Evolutionary conservation across 768 basidiomycete genomes (phyloP).

Genomic region (Crucibulum laeve): DNA sequence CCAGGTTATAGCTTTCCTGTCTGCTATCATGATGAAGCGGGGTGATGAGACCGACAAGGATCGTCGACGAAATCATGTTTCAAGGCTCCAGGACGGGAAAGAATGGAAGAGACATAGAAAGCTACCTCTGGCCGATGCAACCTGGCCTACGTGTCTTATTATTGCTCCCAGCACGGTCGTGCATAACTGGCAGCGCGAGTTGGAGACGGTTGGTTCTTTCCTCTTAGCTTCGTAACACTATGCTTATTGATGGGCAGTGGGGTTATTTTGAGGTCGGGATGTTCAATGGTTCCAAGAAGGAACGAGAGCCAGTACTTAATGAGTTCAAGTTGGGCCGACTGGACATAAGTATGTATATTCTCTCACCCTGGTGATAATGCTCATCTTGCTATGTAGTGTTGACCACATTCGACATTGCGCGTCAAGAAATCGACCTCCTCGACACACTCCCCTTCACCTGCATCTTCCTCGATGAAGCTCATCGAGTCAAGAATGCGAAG

Average conservation of each 20-base stretch:
- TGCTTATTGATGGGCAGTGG: slow-evolving; percentile 53
- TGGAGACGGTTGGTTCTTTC: slow-evolving; percentile 55
- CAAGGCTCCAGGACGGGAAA: slow-evolving; percentile 52
- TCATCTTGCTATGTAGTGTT: slow-evolving; percentile 47
- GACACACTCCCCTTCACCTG: slow-evolving; percentile 68
- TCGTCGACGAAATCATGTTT: slow-evolving; percentile 66
- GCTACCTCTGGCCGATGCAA: slow-evolving; percentile 62
- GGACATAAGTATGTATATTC: slow-evolving; percentile 64
- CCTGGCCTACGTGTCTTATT: slow-evolving; percentile 87
- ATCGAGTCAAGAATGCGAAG: slow-evolving; percentile 78
- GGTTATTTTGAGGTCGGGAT: slow-evolving; percentile 87
- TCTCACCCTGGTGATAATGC: not conserved
- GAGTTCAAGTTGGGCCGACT: slow-evolving; percentile 81
- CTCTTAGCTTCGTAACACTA: not conserved
- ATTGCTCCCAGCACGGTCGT: slow-evolving; percentile 84
- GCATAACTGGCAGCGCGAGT: slow-evolving; percentile 87
- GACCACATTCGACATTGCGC: slow-evolving; percentile 75
- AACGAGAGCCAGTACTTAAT: slow-evolving; percentile 51
- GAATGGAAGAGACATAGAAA: slow-evolving; percentile 48
- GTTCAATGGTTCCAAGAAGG: slow-evolving; percentile 51
- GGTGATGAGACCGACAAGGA: slow-evolving; percentile 62
- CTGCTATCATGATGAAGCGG: slow-evolving; percentile 86
- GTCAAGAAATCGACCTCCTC: slow-evolving; percentile 64
- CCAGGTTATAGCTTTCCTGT: slow-evolving; percentile 85
- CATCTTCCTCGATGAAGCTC: slow-evolving; percentile 86